Percentiles rank a stretch among this genome's conserved stretches.
These are phyloP conservation scores for Bigelowiella natans DNA, from an alignment of 78 protist genomes.

Conservation along the genomic window DNA sequence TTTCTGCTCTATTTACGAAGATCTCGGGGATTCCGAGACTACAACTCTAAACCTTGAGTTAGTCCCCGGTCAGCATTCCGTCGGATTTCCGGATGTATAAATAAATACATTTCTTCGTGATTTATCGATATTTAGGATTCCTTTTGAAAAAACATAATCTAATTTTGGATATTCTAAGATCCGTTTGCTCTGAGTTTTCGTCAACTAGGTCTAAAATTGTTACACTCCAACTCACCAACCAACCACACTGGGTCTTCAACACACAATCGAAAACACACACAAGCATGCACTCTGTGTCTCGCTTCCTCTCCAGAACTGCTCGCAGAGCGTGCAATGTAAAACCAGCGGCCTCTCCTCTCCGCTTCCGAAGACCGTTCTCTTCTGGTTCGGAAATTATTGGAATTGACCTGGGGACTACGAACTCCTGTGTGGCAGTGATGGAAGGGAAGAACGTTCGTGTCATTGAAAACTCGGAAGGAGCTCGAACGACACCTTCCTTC, in stretches of 20 bases:
- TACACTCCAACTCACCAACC: background rate
- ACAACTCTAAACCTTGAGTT: too few relatives aligned
- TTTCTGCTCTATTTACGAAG: too few relatives aligned
- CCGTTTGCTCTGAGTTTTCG: background rate
- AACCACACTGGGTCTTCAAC: background rate
- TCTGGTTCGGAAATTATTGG: slow-evolving; percentile 62
- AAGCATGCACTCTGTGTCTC: background rate
- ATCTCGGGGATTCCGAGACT: too few relatives aligned
- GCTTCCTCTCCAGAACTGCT: background rate
- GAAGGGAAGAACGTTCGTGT: slow-evolving; percentile 71
- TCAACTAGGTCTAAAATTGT: background rate
- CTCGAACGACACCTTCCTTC: slow-evolving; percentile 86
- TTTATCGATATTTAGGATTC: background rate
- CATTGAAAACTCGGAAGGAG: slow-evolving; percentile 80
- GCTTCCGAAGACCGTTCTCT: background rate
- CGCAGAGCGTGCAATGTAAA: background rate
- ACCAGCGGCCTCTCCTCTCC: background rate
- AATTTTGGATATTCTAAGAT: background rate
- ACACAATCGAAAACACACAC: too few relatives aligned
- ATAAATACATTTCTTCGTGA: too few relatives aligned
- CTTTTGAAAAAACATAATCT: background rate
- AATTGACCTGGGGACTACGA: slow-evolving; percentile 98
- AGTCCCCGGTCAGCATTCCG: too few relatives aligned
- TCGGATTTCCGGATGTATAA: too few relatives aligned
- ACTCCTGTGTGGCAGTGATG: slow-evolving; percentile 95